phyloP scores from a whole-genome alignment of 2,329 filamentous ascomycete species.

The Neurospora sp. region DNA sequence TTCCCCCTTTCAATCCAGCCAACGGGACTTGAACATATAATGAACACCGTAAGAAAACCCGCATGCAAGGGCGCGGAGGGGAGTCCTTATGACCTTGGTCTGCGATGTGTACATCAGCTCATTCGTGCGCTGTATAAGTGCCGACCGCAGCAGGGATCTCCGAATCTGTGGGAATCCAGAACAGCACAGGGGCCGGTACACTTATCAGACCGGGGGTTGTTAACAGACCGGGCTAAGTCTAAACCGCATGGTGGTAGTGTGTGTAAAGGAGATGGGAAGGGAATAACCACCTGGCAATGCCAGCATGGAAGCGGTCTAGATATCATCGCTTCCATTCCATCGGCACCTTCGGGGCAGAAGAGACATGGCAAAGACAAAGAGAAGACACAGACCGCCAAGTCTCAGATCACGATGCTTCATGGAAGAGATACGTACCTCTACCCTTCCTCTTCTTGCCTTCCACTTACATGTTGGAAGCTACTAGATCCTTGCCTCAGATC shows the following conservation, averaged over 20 bases:
- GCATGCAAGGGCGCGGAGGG: not conserved
- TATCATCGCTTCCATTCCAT: not conserved
- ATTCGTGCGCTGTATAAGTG: not conserved
- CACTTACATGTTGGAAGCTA: not conserved
- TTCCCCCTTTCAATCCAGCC: not conserved
- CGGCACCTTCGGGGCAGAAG: not conserved
- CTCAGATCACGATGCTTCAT: not conserved
- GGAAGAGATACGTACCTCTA: not conserved
- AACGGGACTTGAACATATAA: not conserved
- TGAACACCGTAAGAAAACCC: not conserved
- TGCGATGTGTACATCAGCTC: not conserved
- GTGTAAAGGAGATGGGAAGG: not conserved
- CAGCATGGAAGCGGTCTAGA: not conserved
- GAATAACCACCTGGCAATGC: not conserved
- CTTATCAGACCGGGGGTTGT: not conserved
- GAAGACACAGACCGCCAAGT: not conserved
- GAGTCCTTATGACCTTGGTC: not conserved
- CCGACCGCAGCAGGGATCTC: not conserved
- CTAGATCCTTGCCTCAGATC: not conserved
- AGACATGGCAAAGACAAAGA: not conserved
- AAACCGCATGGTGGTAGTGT: too few relatives aligned
- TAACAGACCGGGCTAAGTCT: not conserved
- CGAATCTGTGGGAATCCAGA: not conserved
- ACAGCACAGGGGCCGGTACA: not conserved
- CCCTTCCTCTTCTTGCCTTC: not conserved